Percentiles rank a stretch among this genome's conserved stretches.
Conservation (phyloP, 148 eudicot species). For the Heliamphora exappendiculata region DNA sequence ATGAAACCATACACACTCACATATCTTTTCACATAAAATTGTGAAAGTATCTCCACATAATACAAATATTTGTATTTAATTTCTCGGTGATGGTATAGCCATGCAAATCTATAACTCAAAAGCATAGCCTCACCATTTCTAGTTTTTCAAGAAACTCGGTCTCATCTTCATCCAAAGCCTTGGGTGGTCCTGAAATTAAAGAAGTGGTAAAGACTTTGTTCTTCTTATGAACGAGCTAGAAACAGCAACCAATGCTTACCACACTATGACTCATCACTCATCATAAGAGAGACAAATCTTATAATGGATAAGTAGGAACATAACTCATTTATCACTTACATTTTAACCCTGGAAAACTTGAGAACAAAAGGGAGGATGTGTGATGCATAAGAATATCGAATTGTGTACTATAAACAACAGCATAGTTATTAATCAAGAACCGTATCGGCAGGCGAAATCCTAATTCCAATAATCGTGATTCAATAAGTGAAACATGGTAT, state of each 20-base stretch:
- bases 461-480: no score
- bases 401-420: not conserved
- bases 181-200: slow-evolving; percentile 78
- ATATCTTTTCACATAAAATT: not conserved
- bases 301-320: not conserved
- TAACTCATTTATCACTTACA: not conserved
- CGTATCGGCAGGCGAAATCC: no score
- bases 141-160: slow-evolving; percentile 80
- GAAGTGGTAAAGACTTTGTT: not conserved
- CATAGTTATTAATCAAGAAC: no score
- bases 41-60: not conserved
- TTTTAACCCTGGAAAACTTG: not conserved
- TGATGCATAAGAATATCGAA: not conserved
- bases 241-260: not conserved
- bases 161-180: slow-evolving; percentile 96
- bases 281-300: not conserved
- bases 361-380: not conserved
- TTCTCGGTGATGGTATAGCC: not conserved
- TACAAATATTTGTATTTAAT: not conserved
- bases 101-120: slow-evolving; percentile 8
- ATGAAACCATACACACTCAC: not conserved
- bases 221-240: not conserved
- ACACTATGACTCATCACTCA: not conserved
- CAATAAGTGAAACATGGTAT: no score
- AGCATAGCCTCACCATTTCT: slow-evolving; percentile 46